Evolutionary conservation across 2,329 filamentous ascomycete genomes (phyloP).

Genomic region (Alternaria arbusti): DNA sequence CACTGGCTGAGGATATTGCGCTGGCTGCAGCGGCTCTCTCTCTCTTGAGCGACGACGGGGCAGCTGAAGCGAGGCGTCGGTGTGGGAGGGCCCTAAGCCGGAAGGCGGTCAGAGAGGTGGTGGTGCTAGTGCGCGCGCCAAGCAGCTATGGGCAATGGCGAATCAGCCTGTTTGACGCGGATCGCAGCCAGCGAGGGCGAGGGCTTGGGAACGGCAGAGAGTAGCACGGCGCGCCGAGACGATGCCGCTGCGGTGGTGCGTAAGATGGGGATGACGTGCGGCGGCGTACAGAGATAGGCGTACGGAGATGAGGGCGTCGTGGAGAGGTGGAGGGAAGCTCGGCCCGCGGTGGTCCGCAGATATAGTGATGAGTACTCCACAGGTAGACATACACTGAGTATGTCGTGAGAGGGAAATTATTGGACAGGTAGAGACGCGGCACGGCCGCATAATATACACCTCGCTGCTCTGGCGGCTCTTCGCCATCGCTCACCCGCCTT

Average conservation of each 20-base stretch:
- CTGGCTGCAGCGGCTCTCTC: constrained; percentile 22
- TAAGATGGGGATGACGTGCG: constrained; percentile 28
- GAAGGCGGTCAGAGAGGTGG: constrained; percentile 40
- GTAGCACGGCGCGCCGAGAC: constrained; percentile 17
- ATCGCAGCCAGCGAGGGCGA: constrained; percentile 12
- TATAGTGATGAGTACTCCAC: background rate
- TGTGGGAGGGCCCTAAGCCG: constrained; percentile 22
- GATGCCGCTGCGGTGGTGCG: constrained; percentile 21
- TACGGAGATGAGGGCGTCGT: constrained; percentile 1
- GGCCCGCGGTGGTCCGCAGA: constrained; percentile 21
- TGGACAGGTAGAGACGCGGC: constrained; percentile 15
- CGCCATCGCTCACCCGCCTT: constrained; percentile 15
- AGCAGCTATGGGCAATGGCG: constrained; percentile 31
- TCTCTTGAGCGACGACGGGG: constrained; percentile 12
- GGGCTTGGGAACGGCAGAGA: constrained; percentile 25
- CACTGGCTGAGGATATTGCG: constrained; percentile 2
- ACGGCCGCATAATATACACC: constrained; percentile 25
- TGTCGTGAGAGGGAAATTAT: constrained; percentile 1
- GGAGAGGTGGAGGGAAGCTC: constrained; percentile 15
- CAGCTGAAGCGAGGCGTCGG: constrained; percentile 27
- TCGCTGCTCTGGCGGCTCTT: constrained; percentile 12
- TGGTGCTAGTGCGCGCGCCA: constrained; percentile 29
- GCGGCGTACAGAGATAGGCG: constrained; percentile 1
- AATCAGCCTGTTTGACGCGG: constrained; percentile 30
- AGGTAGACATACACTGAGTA: background rate